These are phyloP conservation scores for Cytospora piceae DNA, from an alignment of 2,329 filamentous ascomycete genomes.

Conservation along the genomic window DNA sequence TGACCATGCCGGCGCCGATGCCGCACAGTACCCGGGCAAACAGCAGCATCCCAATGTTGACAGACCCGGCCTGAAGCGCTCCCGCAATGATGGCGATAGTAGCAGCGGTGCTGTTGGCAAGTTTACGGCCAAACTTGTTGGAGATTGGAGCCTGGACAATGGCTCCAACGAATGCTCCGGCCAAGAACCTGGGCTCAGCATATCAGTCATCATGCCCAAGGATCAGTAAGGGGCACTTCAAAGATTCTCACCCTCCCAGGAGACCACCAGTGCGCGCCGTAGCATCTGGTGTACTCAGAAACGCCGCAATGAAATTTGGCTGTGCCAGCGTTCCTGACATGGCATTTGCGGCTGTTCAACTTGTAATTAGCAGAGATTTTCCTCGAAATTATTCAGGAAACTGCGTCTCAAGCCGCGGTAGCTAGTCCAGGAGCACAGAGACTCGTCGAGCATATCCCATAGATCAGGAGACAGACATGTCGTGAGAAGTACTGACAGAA, in stretches of 20 bases:
- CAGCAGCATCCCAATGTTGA: not conserved
- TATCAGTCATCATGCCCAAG: not conserved
- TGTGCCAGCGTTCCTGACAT: not conserved
- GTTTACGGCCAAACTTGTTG: not conserved
- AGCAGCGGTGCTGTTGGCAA: not conserved
- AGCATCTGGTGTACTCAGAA: not conserved
- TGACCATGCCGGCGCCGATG: conserved; percentile 8
- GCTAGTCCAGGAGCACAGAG: not conserved
- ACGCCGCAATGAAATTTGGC: not conserved
- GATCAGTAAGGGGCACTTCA: not conserved
- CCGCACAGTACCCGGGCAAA: not conserved
- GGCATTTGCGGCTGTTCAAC: not conserved
- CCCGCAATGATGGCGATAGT: conserved; percentile 1
- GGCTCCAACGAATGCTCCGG: conserved; percentile 1
- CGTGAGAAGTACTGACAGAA: not conserved
- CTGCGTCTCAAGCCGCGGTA: no score
- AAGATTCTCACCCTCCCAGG: not conserved
- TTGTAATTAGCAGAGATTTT: not conserved
- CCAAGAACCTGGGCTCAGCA: not conserved
- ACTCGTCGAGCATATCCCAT: not conserved
- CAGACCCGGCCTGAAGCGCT: not conserved
- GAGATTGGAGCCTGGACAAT: not conserved
- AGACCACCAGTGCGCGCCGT: not conserved
- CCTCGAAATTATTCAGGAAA: not conserved
- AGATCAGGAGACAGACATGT: not conserved